Evolutionary conservation across 2,329 filamentous ascomycete species (phyloP), one percentile per base, ranked within the genome.

Genomic region (Didymella pinodella): DNA sequence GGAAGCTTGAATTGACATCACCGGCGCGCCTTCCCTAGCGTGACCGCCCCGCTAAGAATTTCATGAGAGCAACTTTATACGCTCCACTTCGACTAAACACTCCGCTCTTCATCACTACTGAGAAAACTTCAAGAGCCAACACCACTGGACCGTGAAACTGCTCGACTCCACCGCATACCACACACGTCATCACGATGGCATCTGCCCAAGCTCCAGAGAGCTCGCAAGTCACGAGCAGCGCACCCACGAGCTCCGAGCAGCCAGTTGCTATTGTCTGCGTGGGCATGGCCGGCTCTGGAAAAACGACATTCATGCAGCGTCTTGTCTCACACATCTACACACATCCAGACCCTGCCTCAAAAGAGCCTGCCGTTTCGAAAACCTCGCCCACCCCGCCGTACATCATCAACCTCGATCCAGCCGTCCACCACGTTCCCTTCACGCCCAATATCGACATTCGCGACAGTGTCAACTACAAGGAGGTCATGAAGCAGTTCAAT

Each of bases 221-320:
- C 57, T 49, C 66, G 25, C 44, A 54, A 28, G 43, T 43, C 29
- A 28, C 51, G 20, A 51, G 50, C 41, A 12, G 48, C 22, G 47
- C 40, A 31, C 16, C 47, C 20, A 52, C 48, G 41, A 51, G 57
- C 38, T 59, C 66, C 3, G 51, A 65, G 28, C 48, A 66, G 2
- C 91, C 92, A 40, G 88, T 92, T 45, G 87, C 91, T 62, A 89
- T 99, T 60, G 93, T 98, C 71, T 97, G 93, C 78, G 89, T 99
- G 48, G 95, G 95, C 83, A 98, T 98, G 94, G 95, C 95, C 71
- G 94, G 95, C 70, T 96, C 93, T 16, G 95, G 95, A 72, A 99
- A 99, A 83, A 99, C 95, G n/a, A 99, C 96, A 0, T 99, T 99
- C 75, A 98, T 99, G 94, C 94, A 98, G 77, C 88, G 95, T 72